Conservation (phyloP, 208 protist genomes). For the Blastocrithidia nonstop region DNA sequence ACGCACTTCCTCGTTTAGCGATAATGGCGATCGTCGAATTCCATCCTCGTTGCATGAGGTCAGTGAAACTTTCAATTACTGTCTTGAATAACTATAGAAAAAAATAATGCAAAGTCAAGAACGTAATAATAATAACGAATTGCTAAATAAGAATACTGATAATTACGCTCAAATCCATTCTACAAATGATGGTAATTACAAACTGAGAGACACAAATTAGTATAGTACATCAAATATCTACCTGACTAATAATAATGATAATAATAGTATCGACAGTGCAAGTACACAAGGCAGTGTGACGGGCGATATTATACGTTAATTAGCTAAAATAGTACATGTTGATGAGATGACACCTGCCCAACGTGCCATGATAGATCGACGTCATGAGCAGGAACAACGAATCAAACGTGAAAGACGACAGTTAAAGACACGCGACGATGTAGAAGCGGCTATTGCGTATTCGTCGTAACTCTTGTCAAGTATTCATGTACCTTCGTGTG, state of each 20-base stretch:
- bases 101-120: constrained; percentile 16
- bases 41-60: constrained; percentile 25
- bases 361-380: constrained; percentile 25
- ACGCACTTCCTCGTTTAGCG: constrained; percentile 13
- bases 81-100: constrained; percentile 46
- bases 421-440: constrained; percentile 51
- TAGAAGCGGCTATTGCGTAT: constrained; percentile 37
- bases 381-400: constrained; percentile 17
- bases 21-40: constrained; percentile 15
- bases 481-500: constrained; percentile 1
- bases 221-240: too few species aligned
- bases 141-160: too few species aligned
- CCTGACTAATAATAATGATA: constrained; percentile 1
- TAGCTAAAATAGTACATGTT: constrained; percentile 7
- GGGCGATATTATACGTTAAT: constrained; percentile 19
- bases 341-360: constrained; percentile 22
- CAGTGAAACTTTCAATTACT: constrained; percentile 53
- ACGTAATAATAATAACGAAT: too few species aligned
- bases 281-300: background rate
- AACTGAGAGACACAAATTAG: too few species aligned
- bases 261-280: constrained; percentile 1
- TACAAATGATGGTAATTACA: too few species aligned
- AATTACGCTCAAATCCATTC: too few species aligned
- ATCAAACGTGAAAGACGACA: constrained; percentile 28
- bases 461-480: constrained; percentile 7